phyloP scores from a whole-genome alignment of 2,329 filamentous ascomycete genomes.

The Cryphonectria japonica region DNA sequence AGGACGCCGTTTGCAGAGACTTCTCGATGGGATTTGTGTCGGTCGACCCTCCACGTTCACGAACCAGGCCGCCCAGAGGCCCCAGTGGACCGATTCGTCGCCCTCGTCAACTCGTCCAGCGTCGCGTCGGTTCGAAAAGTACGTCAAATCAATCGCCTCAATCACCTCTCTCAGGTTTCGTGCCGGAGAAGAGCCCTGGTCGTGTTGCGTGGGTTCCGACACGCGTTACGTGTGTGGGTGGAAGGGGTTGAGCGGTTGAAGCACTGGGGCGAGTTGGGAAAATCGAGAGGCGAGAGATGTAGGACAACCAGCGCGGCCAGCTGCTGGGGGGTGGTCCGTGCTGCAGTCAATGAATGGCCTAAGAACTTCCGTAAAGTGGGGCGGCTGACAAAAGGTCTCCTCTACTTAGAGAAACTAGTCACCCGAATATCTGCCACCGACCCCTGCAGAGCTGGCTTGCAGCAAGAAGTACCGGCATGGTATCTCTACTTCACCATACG shows the following conservation, averaged over 20 bases:
- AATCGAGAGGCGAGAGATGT: constrained; percentile 28
- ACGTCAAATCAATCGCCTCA: constrained; percentile 41
- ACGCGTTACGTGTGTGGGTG: constrained; percentile 51
- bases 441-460: neutral
- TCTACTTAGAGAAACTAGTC: neutral
- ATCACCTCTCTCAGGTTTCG: constrained; percentile 40
- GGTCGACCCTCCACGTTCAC: constrained; percentile 31
- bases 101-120: constrained; percentile 42
- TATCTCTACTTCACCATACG: neutral
- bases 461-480: neutral
- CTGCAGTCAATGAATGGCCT: neutral
- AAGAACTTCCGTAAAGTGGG: neutral
- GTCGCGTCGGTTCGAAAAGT: constrained; percentile 48
- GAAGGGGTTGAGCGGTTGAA: constrained; percentile 41
- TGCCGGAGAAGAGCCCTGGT: constrained; percentile 39
- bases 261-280: constrained; percentile 32
- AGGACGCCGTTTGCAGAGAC: constrained; percentile 16
- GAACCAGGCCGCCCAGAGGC: constrained; percentile 44
- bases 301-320: constrained; percentile 14
- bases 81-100: constrained; percentile 40
- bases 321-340: constrained; percentile 14
- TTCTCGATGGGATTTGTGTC: constrained; percentile 26
- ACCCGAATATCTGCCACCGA: neutral
- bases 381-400: neutral
- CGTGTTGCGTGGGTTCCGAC: constrained; percentile 52